Conservation (phyloP, 306 rosid genomes). For the Sophora flavescens region DNA sequence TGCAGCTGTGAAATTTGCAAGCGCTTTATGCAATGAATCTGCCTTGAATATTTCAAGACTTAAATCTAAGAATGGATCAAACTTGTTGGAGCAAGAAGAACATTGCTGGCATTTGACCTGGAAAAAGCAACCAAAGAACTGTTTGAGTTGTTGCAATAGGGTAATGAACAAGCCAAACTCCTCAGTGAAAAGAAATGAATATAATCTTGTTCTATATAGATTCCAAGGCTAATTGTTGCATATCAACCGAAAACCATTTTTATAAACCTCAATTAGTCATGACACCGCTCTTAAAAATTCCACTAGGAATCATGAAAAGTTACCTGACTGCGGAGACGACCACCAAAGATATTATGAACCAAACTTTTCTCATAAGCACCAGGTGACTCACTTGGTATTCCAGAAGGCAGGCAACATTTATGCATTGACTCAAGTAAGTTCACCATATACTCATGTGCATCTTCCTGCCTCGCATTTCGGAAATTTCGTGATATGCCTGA, state of each 20-base stretch:
- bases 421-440: slow-evolving; percentile 98
- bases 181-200: background rate
- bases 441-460: slow-evolving; percentile 99
- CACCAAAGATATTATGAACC: slow-evolving; percentile 97
- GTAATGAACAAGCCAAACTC: background rate
- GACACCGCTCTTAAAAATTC: background rate
- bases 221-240: background rate
- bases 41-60: slow-evolving; percentile 94
- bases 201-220: background rate
- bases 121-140: slow-evolving; percentile 42
- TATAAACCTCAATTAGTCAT: slow-evolving; percentile 10
- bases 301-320: slow-evolving; percentile 16
- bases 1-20: slow-evolving; percentile 77
- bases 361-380: slow-evolving; percentile 95
- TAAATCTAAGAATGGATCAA: slow-evolving; percentile 93
- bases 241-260: background rate
- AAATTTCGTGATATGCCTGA: slow-evolving; percentile 94
- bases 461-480: slow-evolving; percentile 88
- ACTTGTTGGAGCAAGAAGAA: slow-evolving; percentile 81
- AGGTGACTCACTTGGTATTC: slow-evolving; percentile 93
- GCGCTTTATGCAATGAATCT: slow-evolving; percentile 86
- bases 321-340: slow-evolving; percentile 96
- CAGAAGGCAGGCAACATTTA: slow-evolving; percentile 94
- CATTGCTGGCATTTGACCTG: slow-evolving; percentile 96
- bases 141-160: background rate